Evolutionary conservation across 2,329 filamentous ascomycete genomes (phyloP), one percentile per base, ranked within the genome.

Genomic region (Pseudogymnoascus sp.): DNA sequence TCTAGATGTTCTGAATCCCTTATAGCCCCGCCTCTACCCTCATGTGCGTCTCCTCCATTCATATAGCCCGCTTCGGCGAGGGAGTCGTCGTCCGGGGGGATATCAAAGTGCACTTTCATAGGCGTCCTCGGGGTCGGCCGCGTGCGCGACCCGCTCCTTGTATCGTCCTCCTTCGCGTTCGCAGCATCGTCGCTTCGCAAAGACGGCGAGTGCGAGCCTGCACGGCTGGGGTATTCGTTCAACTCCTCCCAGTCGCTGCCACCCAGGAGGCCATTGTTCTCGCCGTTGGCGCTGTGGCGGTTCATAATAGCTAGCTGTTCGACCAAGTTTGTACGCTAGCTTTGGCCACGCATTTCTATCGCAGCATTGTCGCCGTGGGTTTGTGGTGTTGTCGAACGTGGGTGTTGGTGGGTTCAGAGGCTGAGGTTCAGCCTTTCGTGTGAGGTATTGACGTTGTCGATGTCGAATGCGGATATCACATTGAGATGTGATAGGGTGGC

Each of bases 31-130:
- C 51, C 51, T 57, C 51, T 57, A n/a, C 10, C 51, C n/a, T 34
- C 51, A 14, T 18, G 34, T 10, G 51, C 18, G 26, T 57, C 51
- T 31, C 51, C 29, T 57, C 51, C 10, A 34, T 57, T 57, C 51
- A 57, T 34, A 34, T 57, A 34, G n/a, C 51, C 51, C 10, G 42
- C 72, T 21, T 57, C 76, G 86, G 96, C 77, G 95, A 97, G 78
- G 84, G 97, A 81, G 93, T 97, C 78, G 97, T 95, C 67, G 77
- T 93, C 75, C 90, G 93, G 63, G 95, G 96, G 81, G 95, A 95
- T 47, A 97, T 97, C 81, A 93, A 96, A 85, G 96, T 97, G 84
- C 96, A 97, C 84, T 91, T 73, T 68, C 64, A 73, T 74, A 3
- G 70, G 69, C 7, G 69, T 73, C 64, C 72, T 67, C 60, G 73